Evolutionary conservation across 116 monocot genomes (phyloP).

Genomic region (Papilionanthe hybrid): DNA sequence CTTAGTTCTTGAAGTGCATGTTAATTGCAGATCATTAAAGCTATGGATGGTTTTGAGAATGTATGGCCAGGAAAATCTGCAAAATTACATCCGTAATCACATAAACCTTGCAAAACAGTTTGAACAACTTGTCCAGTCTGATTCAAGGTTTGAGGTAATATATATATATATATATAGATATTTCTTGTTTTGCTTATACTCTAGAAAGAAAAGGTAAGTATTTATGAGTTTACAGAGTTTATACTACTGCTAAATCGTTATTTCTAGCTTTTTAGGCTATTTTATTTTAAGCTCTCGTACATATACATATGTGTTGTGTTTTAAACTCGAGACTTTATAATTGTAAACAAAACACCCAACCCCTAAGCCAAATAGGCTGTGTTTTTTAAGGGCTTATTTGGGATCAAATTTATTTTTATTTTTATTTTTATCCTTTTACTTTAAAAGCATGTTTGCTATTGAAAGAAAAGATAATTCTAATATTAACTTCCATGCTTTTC

Average conservation of each 20-base stretch:
- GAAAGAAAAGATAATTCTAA: no score
- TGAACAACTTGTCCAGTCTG: constrained; percentile 48
- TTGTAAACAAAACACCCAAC: no score
- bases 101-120: constrained; percentile 64
- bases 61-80: constrained; percentile 70
- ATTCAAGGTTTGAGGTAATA: constrained; percentile 81
- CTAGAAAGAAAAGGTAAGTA: background rate
- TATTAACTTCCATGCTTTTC: no score
- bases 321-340: no score
- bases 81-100: constrained; percentile 65
- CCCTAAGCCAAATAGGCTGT: no score
- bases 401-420: no score
- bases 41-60: constrained; percentile 90
- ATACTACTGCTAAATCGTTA: background rate
- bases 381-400: no score
- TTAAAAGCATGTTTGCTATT: no score
- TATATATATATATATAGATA: background rate
- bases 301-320: no score
- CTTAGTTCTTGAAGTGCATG: background rate
- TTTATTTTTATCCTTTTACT: no score
- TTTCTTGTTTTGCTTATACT: background rate
- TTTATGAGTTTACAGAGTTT: no score
- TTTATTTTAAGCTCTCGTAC: no score
- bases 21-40: constrained; percentile 66
- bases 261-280: background rate